Conservation (phyloP, 2,329 filamentous ascomycete species). For the Fusarium piperis region DNA sequence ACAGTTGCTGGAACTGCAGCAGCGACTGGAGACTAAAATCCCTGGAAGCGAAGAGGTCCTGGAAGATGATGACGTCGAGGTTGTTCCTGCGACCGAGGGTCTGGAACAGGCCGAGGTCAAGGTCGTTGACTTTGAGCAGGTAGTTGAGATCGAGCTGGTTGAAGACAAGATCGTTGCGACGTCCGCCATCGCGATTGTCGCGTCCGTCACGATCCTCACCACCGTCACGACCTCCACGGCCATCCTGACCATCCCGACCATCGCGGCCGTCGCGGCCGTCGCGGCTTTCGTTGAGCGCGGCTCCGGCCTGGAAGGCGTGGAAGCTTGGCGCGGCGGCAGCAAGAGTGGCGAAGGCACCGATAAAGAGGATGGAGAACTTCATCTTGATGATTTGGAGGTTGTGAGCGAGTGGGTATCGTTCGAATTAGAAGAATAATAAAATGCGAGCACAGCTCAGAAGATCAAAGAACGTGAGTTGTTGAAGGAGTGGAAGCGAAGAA, state of each 20-base stretch:
- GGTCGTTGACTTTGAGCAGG: constrained; percentile 57
- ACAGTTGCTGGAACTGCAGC: constrained; percentile 54
- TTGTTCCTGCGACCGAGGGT: constrained; percentile 53
- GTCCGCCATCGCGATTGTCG: constrained; percentile 49
- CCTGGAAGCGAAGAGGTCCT: constrained; percentile 52
- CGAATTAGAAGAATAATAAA: constrained; percentile 18
- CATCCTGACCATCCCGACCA: neutral
- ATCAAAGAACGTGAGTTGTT: constrained; percentile 1
- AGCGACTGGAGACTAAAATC: constrained; percentile 53
- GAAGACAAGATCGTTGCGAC: constrained; percentile 54
- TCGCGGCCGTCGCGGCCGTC: neutral
- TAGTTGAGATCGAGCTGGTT: constrained; percentile 55
- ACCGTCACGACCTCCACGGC: neutral
- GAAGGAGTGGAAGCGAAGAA: constrained; percentile 30
- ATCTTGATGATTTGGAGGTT: constrained; percentile 51
- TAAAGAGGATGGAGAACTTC: constrained; percentile 59
- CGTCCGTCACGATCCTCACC: constrained; percentile 43
- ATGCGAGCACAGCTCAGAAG: constrained; percentile 36
- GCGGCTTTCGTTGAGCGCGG: constrained; percentile 18
- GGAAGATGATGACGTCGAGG: constrained; percentile 56
- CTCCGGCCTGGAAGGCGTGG: constrained; percentile 12
- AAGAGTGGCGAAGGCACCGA: constrained; percentile 56
- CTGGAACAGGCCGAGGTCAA: constrained; percentile 56
- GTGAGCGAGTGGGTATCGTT: constrained; percentile 6
- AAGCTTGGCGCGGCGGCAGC: constrained; percentile 56